Base-by-base conservation (phyloP, 768 basidiomycete species). In the Leccinum disarticulatum region DNA sequence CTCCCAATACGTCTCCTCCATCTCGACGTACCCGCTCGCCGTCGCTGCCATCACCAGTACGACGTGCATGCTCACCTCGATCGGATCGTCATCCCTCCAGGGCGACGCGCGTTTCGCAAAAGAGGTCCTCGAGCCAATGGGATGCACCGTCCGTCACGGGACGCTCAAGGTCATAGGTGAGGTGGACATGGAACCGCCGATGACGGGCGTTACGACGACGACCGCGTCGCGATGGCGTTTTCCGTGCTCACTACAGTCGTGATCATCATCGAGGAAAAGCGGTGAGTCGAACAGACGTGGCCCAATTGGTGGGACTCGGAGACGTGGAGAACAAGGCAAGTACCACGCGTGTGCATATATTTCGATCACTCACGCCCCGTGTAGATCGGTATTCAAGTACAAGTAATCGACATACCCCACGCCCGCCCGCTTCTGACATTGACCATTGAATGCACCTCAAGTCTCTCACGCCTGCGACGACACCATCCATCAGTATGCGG, bases 131-230 rank as follows among this genome's bases (percentile, higher is more conserved):
- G 88, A 93, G 75, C 89, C 87, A 43, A 98, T 98, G 96, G 97
- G 97, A 0, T 98, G 97, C 68, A 77, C 77, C 15, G 96, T 99
- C 54, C 10, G 96, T 98, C 36, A 87, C 83, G 0, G 87, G 63
- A 90, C 91, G 2, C 81, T 97, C 53, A 91, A 90, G 54, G 57
- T 65, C 1, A 63, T 68, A 58, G 70, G 68, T 9, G 83, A 87
- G 66, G 86, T 98, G 25, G 93, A 98, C 71, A 98, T 98, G 97
- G 94, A 96, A 74, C 87, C 89, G 17, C 25, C 25, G 25, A 98
- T 99, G 97, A 99, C 97, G 8, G 97, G 98, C 73, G 96, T 69
- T 99, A 98, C 69, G 96, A 98, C 73, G 97, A 98, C 62, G 97
- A 99, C 71, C 91, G 97, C 48, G 96, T 99, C 9, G 96, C 95